Percentiles rank a stretch among this genome's conserved stretches.
phyloP scores from a whole-genome alignment of 371 early-diverging fungal genomes.

The Phascolomyces articulosus region DNA sequence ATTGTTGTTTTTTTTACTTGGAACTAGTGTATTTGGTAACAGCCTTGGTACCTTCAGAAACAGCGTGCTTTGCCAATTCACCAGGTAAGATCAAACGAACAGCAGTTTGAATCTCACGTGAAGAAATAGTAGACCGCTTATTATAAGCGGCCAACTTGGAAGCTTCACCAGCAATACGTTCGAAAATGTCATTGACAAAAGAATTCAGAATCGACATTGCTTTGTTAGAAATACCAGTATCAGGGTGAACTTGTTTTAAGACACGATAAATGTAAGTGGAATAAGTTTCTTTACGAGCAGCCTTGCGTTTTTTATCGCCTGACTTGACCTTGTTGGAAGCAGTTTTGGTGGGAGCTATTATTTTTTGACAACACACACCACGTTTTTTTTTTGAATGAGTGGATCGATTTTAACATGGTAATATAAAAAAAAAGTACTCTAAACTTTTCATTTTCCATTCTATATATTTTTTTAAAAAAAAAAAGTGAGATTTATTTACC shows the following conservation, averaged over 20 bases:
- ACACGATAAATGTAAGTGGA: slow-evolving; percentile 97
- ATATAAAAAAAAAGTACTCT: too few relatives aligned
- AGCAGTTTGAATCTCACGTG: slow-evolving; percentile 95
- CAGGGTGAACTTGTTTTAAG: slow-evolving; percentile 97
- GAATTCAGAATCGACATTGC: slow-evolving; percentile 99
- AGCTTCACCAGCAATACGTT: slow-evolving; percentile 89
- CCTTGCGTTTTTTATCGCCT: slow-evolving; percentile 62
- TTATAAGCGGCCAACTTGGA: slow-evolving; percentile 94
- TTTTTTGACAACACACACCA: too few relatives aligned
- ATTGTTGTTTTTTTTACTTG: too few relatives aligned
- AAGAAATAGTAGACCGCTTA: slow-evolving; percentile 95
- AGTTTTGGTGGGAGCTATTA: slow-evolving; percentile 67
- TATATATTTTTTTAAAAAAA: too few relatives aligned
- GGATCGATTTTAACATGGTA: too few relatives aligned
- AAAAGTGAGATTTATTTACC: too few relatives aligned
- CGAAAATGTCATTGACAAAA: slow-evolving; percentile 97
- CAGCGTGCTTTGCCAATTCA: slow-evolving; percentile 97
- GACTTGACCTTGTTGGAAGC: slow-evolving; percentile 52
- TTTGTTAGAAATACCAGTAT: slow-evolving; percentile 98
- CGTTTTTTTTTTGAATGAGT: too few relatives aligned
- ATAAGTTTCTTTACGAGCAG: slow-evolving; percentile 88
- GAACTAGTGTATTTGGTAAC: slow-evolving; percentile 95
- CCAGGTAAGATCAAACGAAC: slow-evolving; percentile 95
- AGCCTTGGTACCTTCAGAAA: slow-evolving; percentile 98
- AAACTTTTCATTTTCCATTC: too few relatives aligned